phyloP scores from a whole-genome alignment of 495 filamentous ascomycete species.

The Hyaloscypha bicolor region DNA sequence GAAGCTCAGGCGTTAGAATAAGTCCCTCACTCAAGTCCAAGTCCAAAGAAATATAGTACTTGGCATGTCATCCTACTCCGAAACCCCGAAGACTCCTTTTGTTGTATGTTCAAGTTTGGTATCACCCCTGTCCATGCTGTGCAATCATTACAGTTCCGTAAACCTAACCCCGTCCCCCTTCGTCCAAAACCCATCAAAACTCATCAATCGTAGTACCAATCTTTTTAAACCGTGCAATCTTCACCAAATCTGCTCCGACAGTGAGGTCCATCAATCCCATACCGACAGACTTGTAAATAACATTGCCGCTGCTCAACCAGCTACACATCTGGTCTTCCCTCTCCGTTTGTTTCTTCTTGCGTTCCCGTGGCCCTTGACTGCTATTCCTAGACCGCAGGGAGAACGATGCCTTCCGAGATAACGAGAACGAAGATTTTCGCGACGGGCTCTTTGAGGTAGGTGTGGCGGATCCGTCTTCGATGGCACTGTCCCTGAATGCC shows the following conservation, averaged over 20 bases:
- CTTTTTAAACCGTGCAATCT: slow-evolving; percentile 69
- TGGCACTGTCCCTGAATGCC: slow-evolving; percentile 22
- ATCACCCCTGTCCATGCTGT: neutral
- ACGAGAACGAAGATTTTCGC: slow-evolving; percentile 21
- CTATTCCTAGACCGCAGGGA: slow-evolving; percentile 2
- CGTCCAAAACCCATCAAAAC: slow-evolving; percentile 48
- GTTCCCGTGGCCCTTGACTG: neutral
- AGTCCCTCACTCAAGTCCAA: slow-evolving; percentile 3
- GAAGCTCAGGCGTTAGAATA: slow-evolving; percentile 15
- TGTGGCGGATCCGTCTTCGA: neutral
- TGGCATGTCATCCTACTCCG: neutral
- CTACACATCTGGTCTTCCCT: slow-evolving; percentile 55
- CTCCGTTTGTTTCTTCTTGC: slow-evolving; percentile 23
- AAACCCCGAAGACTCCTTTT: neutral
- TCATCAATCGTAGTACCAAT: slow-evolving; percentile 73
- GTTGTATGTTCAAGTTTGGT: neutral
- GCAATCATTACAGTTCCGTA: neutral
- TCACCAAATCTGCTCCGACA: slow-evolving; percentile 74
- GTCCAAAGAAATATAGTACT: neutral
- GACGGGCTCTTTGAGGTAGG: slow-evolving; percentile 18
- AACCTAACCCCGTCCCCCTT: neutral
- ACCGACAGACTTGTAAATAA: slow-evolving; percentile 84
- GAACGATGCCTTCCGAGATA: slow-evolving; percentile 13
- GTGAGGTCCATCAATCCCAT: slow-evolving; percentile 80
- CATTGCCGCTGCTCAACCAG: slow-evolving; percentile 81